Evolutionary conservation across 352 stramenopile genomes (phyloP), one percentile per base, ranked within the genome.

Genomic region (Pythium utonaiense): DNA sequence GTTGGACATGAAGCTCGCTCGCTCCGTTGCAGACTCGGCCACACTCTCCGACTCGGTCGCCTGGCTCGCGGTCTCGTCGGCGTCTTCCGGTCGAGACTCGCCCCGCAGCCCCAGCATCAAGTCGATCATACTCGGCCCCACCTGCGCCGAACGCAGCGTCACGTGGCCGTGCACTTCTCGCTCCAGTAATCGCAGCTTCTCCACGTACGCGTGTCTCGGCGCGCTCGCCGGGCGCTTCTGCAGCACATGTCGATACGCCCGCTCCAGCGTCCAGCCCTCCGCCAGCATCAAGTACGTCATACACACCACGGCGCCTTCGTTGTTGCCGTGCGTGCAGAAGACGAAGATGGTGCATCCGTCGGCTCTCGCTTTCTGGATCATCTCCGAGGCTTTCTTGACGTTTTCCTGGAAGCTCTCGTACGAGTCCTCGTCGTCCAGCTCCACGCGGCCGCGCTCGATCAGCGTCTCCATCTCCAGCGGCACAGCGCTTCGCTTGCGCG

Each of bases 91-190:
- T 0, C 64, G 63, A 10, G 70, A 58, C 30, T 83, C 68, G 3
- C 77, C 80, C 24, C 75, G 76, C 16, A 89, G 67, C 12, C 77
- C 74, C 42, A 83, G 68, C 80, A 89, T 89, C 44, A 89, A 69
- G 40, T 89, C 80, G 31, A 88, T 86, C 80, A 89, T 89, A 49
- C 80, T 89, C 14, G 80, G 80, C 0, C 80, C 80, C 17, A 88
- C 78, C 21, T 85, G 74, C 19, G 80, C 72, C 3, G 71, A 80
- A 17, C 80, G 70, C 40, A 89, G 73, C 31, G 80, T 88, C 65
- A 88, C 75, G 9, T 77, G 66, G 1, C 80, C 80, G 49, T 86
- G 76, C 24, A 77, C 73, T 40, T 88, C 80, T 13, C 77, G 42
- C 58, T 89, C 80, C 36, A 89, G 50, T 9, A 70, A 56, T 1